These are phyloP conservation scores for Melastoma candidum DNA, from an alignment of 441 rosid species.

Conservation along the genomic window DNA sequence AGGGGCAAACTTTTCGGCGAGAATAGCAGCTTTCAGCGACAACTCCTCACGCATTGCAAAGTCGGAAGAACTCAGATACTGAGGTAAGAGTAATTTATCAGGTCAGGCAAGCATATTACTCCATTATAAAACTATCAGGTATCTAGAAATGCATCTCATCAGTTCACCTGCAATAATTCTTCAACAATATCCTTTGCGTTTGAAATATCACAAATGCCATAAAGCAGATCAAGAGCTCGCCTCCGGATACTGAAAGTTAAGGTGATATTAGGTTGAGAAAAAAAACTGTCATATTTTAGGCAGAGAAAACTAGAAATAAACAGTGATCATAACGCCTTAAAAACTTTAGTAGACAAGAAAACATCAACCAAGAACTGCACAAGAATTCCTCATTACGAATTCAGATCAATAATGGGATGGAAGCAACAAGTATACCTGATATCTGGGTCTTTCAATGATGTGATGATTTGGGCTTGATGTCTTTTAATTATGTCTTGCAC, in stretches of 20 bases:
- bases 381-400: background rate
- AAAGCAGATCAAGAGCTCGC: conserved; percentile 98
- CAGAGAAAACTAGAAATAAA: no score
- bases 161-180: conserved; percentile 80
- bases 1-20: conserved; percentile 99
- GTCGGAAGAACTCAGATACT: conserved; percentile 98
- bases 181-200: conserved; percentile 99
- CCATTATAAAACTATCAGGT: no score
- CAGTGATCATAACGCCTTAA: no score
- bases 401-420: background rate
- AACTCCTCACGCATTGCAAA: conserved; percentile 98
- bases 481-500: conserved; percentile 95
- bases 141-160: background rate
- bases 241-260: conserved; percentile 74
- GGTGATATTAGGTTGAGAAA: conserved; percentile 14
- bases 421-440: conserved; percentile 50
- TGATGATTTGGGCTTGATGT: conserved; percentile 95
- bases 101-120: background rate
- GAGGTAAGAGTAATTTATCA: conserved; percentile 22
- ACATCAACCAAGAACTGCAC: no score
- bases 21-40: conserved; percentile 98
- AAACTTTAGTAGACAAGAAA: no score
- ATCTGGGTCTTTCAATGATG: conserved; percentile 97
- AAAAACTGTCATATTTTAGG: background rate
- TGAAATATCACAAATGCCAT: conserved; percentile 98